Conservation (phyloP, 768 basidiomycete genomes). For the Naganishia kalamii region DNA sequence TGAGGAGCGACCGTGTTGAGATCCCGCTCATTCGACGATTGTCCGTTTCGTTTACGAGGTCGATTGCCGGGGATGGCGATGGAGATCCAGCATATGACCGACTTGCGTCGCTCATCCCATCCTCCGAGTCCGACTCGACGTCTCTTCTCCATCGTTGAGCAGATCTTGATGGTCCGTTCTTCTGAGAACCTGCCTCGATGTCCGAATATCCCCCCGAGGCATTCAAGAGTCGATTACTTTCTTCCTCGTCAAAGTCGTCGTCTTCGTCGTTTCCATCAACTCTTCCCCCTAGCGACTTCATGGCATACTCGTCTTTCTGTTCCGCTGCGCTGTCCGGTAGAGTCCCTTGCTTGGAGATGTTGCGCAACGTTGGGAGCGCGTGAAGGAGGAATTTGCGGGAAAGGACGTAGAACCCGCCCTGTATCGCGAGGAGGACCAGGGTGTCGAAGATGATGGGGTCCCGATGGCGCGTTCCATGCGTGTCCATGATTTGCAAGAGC, state of each 20-base stretch:
- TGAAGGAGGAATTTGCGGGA: constrained; percentile 37
- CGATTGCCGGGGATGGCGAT: background rate
- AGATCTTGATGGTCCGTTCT: background rate
- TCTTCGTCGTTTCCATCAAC: background rate
- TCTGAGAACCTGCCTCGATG: background rate
- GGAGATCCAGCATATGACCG: constrained; percentile 5
- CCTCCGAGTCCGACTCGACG: background rate
- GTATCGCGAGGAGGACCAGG: constrained; percentile 31
- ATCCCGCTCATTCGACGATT: background rate
- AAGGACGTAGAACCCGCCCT: constrained; percentile 34
- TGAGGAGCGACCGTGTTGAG: background rate
- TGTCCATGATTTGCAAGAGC: background rate
- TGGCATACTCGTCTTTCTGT: background rate
- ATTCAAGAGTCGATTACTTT: constrained; percentile 13
- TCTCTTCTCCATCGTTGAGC: background rate
- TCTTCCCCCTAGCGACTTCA: constrained; percentile 1
- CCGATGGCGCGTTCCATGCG: background rate
- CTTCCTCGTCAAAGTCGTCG: constrained; percentile 9
- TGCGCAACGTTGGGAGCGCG: constrained; percentile 37
- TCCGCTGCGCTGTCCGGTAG: background rate
- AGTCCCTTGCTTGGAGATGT: constrained; percentile 29
- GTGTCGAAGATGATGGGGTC: constrained; percentile 38
- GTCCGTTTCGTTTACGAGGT: background rate
- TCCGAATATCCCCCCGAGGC: constrained; percentile 18
- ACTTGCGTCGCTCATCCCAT: background rate